Evolutionary conservation across 2,329 filamentous ascomycete species (phyloP).

Genomic region (Pseudopyricularia cyperi): DNA sequence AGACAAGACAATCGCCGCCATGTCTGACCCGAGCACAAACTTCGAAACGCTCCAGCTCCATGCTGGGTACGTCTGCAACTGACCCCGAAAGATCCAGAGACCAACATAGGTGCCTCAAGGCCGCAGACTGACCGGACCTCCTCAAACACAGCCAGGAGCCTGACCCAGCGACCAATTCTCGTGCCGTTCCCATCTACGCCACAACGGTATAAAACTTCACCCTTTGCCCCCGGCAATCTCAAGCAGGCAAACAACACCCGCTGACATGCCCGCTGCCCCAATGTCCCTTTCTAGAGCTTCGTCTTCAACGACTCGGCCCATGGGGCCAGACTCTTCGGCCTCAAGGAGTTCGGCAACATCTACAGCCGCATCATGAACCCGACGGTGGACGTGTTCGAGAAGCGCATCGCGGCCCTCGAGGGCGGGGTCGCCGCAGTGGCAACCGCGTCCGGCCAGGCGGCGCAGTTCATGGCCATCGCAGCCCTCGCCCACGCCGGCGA

Average conservation of each 20-base stretch:
- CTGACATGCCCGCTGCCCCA: slow-evolving; percentile 19
- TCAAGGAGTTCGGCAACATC: slow-evolving; percentile 96
- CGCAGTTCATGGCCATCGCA: slow-evolving; percentile 81
- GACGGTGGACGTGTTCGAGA: slow-evolving; percentile 92
- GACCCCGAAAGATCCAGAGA: slow-evolving; percentile 4
- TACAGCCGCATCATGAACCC: slow-evolving; percentile 97
- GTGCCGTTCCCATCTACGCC: slow-evolving; percentile 92
- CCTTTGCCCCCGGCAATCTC: not conserved
- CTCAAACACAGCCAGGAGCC: slow-evolving; percentile 51
- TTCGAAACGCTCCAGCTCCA: slow-evolving; percentile 83
- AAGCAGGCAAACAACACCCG: not conserved
- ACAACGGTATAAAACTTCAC: slow-evolving; percentile 50
- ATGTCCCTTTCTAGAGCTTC: slow-evolving; percentile 46
- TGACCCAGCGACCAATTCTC: slow-evolving; percentile 70
- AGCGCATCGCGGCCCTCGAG: slow-evolving; percentile 89
- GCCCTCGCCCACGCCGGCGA: slow-evolving; percentile 79
- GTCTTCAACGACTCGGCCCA: slow-evolving; percentile 94
- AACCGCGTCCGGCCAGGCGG: slow-evolving; percentile 73
- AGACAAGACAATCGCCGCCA: slow-evolving; percentile 11
- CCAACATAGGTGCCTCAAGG: no score
- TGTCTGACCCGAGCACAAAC: slow-evolving; percentile 41
- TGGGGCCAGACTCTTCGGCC: slow-evolving; percentile 84
- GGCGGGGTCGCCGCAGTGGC: slow-evolving; percentile 81
- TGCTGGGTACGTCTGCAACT: slow-evolving; percentile 53
- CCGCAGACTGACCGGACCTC: no score